A percentile compares a stretch with the other conserved stretches of the same genome.
Conservation (phyloP, 805 yeast genomes). For the Saccharomycopsis synnaedendra region DNA sequence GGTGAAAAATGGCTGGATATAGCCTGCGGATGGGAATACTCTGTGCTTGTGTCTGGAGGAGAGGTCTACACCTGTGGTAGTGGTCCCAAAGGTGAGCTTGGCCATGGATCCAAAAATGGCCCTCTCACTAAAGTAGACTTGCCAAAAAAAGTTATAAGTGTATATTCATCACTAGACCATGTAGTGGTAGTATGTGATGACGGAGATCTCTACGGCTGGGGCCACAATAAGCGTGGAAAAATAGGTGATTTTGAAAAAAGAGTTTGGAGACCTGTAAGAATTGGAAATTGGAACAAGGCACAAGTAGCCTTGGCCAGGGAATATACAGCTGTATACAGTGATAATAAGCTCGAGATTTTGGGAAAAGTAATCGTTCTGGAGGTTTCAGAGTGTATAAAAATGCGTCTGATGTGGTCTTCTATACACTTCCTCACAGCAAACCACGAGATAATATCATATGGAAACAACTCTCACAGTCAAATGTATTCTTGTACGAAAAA, state of each 20-base stretch:
- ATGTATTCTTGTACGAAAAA: conserved; percentile 21
- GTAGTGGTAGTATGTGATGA: conserved; percentile 27
- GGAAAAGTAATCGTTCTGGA: background rate
- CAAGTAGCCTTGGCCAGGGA: conserved; percentile 5
- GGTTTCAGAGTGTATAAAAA: conserved; percentile 14
- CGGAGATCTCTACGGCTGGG: conserved; percentile 53
- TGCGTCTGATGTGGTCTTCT: conserved; percentile 72
- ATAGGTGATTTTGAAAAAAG: conserved; percentile 20
- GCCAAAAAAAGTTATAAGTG: conserved; percentile 9
- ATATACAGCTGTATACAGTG: background rate
- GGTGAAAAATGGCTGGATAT: conserved; percentile 30
- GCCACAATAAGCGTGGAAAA: conserved; percentile 55
- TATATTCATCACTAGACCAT: conserved; percentile 35
- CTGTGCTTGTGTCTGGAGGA: conserved; percentile 35
- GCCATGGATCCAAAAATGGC: conserved; percentile 27
- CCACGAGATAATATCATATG: conserved; percentile 36
- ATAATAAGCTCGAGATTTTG: background rate
- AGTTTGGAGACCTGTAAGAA: conserved; percentile 3
- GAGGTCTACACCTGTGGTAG: conserved; percentile 38
- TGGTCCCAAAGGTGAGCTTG: conserved; percentile 71
- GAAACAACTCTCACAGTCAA: conserved; percentile 76
- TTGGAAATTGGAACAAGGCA: background rate
- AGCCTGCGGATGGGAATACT: conserved; percentile 75
- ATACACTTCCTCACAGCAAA: conserved; percentile 34
- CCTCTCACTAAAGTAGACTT: background rate